These are phyloP conservation scores for Solanum hybrid DNA, from an alignment of 305 asterid genomes.

Conservation along the genomic window DNA sequence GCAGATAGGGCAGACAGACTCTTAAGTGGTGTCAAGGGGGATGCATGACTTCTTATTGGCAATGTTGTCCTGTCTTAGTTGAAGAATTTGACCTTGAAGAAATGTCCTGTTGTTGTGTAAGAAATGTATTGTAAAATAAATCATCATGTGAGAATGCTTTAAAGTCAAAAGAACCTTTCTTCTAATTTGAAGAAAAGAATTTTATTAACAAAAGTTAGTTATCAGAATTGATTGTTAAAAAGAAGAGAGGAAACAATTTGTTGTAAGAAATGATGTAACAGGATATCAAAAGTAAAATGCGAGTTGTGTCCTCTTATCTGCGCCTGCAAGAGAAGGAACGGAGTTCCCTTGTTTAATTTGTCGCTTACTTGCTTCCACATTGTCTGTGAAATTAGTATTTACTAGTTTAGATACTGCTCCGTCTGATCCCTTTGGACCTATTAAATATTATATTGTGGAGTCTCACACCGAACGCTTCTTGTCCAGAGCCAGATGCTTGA, in stretches of 20 bases:
- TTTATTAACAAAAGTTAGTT: not conserved
- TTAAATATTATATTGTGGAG: not conserved
- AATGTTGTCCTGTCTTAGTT: not conserved
- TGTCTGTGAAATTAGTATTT: not conserved
- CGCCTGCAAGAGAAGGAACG: not conserved
- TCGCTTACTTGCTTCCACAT: not conserved
- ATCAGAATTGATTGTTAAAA: not conserved
- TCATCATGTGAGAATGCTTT: not conserved
- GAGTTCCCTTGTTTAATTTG: not conserved
- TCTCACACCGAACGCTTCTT: not conserved
- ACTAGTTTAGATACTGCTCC: not conserved
- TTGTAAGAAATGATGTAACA: not conserved
- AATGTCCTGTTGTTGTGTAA: not conserved
- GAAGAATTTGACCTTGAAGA: not conserved
- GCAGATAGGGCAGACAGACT: not conserved
- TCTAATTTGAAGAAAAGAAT: not conserved
- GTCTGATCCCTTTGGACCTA: conserved; percentile 5
- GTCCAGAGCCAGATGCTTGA: conserved; percentile 62
- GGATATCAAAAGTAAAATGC: not conserved
- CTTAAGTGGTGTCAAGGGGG: not conserved
- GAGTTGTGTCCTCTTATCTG: not conserved
- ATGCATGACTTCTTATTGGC: not conserved
- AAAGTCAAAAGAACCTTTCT: not conserved
- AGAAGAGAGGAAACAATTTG: not conserved
- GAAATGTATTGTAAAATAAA: not conserved